Evolutionary conservation across 225 moss, liverwort and hornwort species (phyloP).

Genomic region (Bryoerythrophyllum caledonicum): DNA sequence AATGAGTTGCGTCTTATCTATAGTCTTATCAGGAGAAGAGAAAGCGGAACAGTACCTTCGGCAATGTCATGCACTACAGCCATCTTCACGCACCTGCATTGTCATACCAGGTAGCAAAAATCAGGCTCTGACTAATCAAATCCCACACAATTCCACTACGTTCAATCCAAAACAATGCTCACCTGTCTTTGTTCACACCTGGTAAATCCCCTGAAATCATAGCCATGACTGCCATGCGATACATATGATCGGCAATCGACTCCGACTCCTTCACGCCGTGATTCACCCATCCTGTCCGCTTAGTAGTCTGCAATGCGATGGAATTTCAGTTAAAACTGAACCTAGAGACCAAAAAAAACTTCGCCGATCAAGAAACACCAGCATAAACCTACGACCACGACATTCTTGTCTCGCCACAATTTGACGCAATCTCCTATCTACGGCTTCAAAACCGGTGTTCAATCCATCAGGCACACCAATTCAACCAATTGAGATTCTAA

Average conservation of each 20-base stretch:
- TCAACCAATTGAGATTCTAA: background rate
- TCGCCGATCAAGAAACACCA: background rate
- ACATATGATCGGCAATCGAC: constrained; percentile 98
- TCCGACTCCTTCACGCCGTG: constrained; percentile 92
- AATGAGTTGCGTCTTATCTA: constrained; percentile 1
- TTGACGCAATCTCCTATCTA: background rate
- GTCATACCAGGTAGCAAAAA: constrained; percentile 14
- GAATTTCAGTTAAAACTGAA: background rate
- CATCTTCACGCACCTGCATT: constrained; percentile 93
- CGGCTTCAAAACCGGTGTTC: background rate
- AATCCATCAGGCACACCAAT: too few species aligned
- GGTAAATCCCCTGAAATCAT: constrained; percentile 81
- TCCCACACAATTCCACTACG: constrained; percentile 4
- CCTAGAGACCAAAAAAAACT: constrained; percentile 3
- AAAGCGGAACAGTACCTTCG: constrained; percentile 51
- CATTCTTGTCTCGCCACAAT: background rate
- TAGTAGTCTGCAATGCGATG: constrained; percentile 67
- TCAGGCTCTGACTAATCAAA: background rate
- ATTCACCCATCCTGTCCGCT: constrained; percentile 98
- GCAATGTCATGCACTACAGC: constrained; percentile 99
- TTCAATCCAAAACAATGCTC: constrained; percentile 20
- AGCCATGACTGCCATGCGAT: constrained; percentile 98
- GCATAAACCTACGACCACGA: constrained; percentile 8
- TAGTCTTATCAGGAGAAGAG: constrained; percentile 4
- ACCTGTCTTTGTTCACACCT: constrained; percentile 94